phyloP scores from a whole-genome alignment of 306 rosid species.

The Castanopsis chinensis region DNA sequence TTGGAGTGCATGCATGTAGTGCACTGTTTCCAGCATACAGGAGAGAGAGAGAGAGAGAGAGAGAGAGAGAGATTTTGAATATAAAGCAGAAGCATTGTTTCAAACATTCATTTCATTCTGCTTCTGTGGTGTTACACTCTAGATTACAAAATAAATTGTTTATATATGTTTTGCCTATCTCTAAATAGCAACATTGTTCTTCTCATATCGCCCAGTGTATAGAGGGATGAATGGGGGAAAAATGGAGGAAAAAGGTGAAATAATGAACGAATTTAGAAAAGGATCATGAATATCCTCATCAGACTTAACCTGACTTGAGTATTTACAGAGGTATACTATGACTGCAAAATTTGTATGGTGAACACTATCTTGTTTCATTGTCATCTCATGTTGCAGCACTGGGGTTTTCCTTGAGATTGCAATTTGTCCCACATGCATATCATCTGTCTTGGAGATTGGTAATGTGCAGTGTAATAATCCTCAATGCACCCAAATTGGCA shows the following conservation, averaged over 20 bases:
- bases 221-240: constrained; percentile 3
- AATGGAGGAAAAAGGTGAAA: constrained; percentile 1
- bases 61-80: neutral
- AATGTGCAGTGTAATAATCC: constrained; percentile 81
- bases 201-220: neutral
- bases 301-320: constrained; percentile 21
- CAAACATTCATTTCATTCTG: constrained; percentile 3
- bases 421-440: constrained; percentile 84
- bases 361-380: neutral
- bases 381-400: constrained; percentile 96
- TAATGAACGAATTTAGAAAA: constrained; percentile 23
- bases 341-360: constrained; percentile 36
- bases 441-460: constrained; percentile 95
- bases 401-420: constrained; percentile 54
- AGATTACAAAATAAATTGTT: constrained; percentile 23
- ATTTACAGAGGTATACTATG: constrained; percentile 44
- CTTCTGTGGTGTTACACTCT: constrained; percentile 13
- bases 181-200: neutral
- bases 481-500: constrained; percentile 89
- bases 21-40: neutral
- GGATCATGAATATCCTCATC: constrained; percentile 20
- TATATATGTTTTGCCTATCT: neutral
- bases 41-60: neutral
- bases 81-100: neutral
- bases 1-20: too few relatives aligned